phyloP scores from a whole-genome alignment of 495 filamentous ascomycete species.

The Aspergillus sclerotioniger region DNA sequence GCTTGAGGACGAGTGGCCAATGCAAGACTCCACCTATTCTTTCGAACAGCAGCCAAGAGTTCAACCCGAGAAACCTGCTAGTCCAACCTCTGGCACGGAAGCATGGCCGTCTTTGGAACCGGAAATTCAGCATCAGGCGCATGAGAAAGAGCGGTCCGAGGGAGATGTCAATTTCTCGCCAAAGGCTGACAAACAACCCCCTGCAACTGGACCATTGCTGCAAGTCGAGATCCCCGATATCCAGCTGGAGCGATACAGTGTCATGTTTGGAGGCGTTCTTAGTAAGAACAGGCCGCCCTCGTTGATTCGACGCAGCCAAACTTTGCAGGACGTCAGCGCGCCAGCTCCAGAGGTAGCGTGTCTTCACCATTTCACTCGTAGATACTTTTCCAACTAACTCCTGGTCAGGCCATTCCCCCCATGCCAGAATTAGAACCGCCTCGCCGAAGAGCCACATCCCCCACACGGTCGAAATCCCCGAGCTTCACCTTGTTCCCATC shows the following conservation, averaged over 20 bases:
- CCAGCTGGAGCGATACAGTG: constrained; percentile 84
- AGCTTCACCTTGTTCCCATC: constrained; percentile 64
- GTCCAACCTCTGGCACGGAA: constrained; percentile 22
- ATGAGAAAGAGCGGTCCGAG: constrained; percentile 3
- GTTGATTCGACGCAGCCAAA: constrained; percentile 66
- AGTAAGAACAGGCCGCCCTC: constrained; percentile 47
- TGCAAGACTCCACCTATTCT: constrained; percentile 21
- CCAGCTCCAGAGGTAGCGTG: constrained; percentile 38
- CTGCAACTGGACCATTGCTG: constrained; percentile 40
- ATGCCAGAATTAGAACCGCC: constrained; percentile 22
- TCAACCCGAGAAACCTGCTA: constrained; percentile 5
- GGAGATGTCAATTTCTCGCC: not conserved
- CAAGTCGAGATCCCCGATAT: constrained; percentile 79
- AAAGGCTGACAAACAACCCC: constrained; percentile 16
- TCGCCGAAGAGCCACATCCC: constrained; percentile 57
- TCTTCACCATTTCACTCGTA: not conserved
- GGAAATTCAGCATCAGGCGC: constrained; percentile 13
- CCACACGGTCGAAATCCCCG: constrained; percentile 55
- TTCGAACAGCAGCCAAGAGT: constrained; percentile 18
- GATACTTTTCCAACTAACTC: constrained; percentile 3
- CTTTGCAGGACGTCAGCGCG: constrained; percentile 58
- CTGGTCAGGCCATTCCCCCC: not conserved
- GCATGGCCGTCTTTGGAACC: constrained; percentile 33
- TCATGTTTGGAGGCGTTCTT: constrained; percentile 87
- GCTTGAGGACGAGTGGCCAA: constrained; percentile 9